phyloP scores from a whole-genome alignment of 306 rosid genomes.

The Morella rubra region DNA sequence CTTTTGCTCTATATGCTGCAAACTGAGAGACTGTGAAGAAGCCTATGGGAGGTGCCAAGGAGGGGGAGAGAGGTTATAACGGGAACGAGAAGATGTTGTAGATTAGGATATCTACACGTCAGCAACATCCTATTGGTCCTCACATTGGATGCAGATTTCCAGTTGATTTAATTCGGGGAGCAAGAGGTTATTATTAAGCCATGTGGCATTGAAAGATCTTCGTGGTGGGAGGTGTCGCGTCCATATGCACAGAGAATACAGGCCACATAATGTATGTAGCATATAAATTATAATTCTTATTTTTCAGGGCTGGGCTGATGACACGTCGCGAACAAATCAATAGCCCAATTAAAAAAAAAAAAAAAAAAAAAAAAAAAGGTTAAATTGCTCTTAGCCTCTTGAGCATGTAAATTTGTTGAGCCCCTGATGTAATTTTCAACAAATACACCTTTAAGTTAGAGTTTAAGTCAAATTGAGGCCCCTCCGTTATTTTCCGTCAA shows the following conservation, averaged over 20 bases:
- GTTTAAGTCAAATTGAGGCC: no score
- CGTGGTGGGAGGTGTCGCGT: slow-evolving; percentile 19
- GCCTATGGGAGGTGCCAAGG: slow-evolving; percentile 19
- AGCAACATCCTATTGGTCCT: slow-evolving; percentile 69
- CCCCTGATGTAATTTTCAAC: no score
- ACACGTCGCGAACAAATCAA: not conserved
- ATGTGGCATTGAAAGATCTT: slow-evolving; percentile 45
- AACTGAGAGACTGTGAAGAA: slow-evolving; percentile 15
- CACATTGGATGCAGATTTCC: slow-evolving; percentile 52
- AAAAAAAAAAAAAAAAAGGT: not conserved
- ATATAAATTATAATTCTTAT: not conserved
- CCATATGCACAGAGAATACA: slow-evolving; percentile 15
- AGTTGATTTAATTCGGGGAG: slow-evolving; percentile 31
- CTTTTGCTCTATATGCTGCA: slow-evolving; percentile 6
- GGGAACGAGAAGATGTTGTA: slow-evolving; percentile 49
- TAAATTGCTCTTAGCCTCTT: no score
- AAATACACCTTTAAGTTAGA: no score
- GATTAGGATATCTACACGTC: slow-evolving; percentile 83
- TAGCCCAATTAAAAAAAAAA: not conserved
- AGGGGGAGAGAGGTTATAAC: slow-evolving; percentile 25
- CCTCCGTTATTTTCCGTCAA: no score
- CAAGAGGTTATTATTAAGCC: slow-evolving; percentile 44
- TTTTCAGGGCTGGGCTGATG: not conserved
- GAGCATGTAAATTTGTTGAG: no score
- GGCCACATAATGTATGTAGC: slow-evolving; percentile 40